Conservation (phyloP, 768 basidiomycete genomes). For the Paxillus involutus region DNA sequence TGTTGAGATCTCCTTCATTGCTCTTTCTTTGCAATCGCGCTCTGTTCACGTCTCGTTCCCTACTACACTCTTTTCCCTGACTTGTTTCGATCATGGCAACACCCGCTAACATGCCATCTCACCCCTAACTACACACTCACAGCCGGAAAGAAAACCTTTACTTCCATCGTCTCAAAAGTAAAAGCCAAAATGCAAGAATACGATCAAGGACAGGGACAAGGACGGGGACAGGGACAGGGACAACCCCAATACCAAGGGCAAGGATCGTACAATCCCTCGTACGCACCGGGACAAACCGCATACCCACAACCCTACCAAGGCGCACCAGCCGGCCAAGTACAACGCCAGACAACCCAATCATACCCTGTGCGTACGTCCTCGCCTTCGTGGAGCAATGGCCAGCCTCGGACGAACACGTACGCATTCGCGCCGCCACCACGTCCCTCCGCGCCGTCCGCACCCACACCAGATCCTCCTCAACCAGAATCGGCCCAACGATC, state of each 20-base stretch:
- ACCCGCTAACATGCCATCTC: too few species aligned
- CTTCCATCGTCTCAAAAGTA: constrained; percentile 68
- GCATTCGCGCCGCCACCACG: not conserved
- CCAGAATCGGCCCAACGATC: constrained; percentile 20
- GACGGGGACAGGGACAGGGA: constrained; percentile 24
- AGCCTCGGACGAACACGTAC: constrained; percentile 11
- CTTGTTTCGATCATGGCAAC: too few species aligned
- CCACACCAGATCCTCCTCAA: not conserved
- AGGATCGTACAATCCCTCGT: not conserved
- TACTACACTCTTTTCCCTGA: too few species aligned
- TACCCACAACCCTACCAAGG: constrained; percentile 6
- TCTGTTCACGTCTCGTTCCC: not conserved
- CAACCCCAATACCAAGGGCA: not conserved
- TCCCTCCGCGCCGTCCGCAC: too few species aligned
- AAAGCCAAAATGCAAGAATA: constrained; percentile 84
- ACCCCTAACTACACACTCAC: not conserved
- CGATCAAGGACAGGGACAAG: constrained; percentile 45
- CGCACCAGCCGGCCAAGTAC: not conserved
- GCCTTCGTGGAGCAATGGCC: constrained; percentile 9
- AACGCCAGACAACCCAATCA: constrained; percentile 8
- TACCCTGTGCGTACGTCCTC: not conserved
- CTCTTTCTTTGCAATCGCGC: not conserved
- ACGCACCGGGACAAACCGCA: constrained; percentile 1
- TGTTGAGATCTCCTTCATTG: not conserved
- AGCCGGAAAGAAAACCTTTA: constrained; percentile 82